phyloP scores from a whole-genome alignment of 2,329 filamentous ascomycete genomes.

The Neopestalotiopsis rosae region DNA sequence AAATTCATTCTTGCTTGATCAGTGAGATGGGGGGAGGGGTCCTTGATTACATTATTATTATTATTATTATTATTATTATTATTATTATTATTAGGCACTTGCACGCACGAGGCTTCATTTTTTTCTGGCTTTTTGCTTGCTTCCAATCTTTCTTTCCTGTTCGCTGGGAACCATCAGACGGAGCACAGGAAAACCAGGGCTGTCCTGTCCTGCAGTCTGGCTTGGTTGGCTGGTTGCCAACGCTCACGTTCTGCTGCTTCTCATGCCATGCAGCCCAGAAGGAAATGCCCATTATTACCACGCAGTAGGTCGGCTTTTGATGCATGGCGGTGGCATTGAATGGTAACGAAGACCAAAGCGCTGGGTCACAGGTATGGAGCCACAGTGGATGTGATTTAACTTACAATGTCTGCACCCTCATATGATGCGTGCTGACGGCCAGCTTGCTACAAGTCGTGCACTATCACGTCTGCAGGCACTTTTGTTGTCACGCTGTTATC shows the following conservation, averaged over 20 bases:
- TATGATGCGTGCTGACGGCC: neutral
- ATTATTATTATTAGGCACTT: neutral
- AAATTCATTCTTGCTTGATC: neutral
- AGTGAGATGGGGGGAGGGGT: neutral
- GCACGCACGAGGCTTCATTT: neutral
- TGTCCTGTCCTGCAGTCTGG: neutral
- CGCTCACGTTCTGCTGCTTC: neutral
- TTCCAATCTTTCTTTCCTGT: neutral
- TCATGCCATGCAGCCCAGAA: neutral
- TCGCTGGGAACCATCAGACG: neutral
- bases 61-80: neutral
- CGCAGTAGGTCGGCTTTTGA: neutral
- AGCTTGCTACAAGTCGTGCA: neutral
- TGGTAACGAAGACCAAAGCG: slow-evolving; percentile 11
- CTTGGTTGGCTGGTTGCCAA: neutral
- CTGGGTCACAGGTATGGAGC: slow-evolving; percentile 11
- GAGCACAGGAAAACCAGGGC: neutral
- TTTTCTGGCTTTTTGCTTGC: neutral
- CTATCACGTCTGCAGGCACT: neutral
- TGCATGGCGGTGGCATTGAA: slow-evolving; percentile 4
- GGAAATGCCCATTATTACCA: slow-evolving; percentile 1
- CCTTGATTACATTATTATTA: neutral
- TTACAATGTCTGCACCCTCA: neutral
- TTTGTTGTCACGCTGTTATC: neutral
- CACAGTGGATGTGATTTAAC: slow-evolving; percentile 2